phyloP scores from a whole-genome alignment of 192 early-diverging fungal species.

The Backusella australiensis region DNA sequence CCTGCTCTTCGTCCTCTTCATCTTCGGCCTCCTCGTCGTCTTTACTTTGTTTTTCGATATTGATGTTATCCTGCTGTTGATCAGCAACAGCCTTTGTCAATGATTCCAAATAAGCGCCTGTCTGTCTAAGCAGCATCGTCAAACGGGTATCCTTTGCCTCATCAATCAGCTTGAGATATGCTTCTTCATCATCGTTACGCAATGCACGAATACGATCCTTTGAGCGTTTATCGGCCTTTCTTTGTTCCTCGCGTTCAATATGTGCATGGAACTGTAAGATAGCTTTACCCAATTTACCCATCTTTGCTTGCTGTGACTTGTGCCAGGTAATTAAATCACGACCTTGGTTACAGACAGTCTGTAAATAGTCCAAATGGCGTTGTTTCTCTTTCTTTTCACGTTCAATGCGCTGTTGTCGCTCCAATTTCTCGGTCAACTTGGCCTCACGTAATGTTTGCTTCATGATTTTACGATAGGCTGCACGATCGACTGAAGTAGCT shows the following conservation, averaged over 20 bases:
- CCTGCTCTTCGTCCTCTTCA: background rate
- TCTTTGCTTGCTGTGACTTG: conserved; percentile 64
- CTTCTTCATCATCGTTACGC: conserved; percentile 95
- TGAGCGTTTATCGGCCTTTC: conserved; percentile 74
- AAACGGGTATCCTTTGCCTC: conserved; percentile 96
- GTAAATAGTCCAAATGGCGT: conserved; percentile 79
- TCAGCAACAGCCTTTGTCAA: conserved; percentile 82
- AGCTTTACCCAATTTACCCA: conserved; percentile 69
- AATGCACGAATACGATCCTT: conserved; percentile 96
- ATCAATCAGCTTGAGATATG: conserved; percentile 92
- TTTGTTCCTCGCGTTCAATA: conserved; percentile 91
- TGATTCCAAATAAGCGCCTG: conserved; percentile 78
- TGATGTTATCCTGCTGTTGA: conserved; percentile 67
- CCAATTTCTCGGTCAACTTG: conserved; percentile 83
- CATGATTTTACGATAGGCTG: conserved; percentile 73
- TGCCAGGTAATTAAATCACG: conserved; percentile 72
- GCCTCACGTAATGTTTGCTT: conserved; percentile 81
- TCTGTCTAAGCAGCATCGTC: conserved; percentile 86
- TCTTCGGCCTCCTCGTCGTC: conserved; percentile 25
- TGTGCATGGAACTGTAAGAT: conserved; percentile 76
- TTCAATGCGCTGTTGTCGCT: conserved; percentile 85
- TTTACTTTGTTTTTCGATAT: conserved; percentile 43
- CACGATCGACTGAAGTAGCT: conserved; percentile 75
- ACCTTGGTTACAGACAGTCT: conserved; percentile 72
- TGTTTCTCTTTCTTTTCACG: conserved; percentile 84